Percentiles rank a stretch among this genome's conserved stretches.
phyloP scores from a whole-genome alignment of 2,329 filamentous ascomycete species.

The Fusarium metavorans region DNA sequence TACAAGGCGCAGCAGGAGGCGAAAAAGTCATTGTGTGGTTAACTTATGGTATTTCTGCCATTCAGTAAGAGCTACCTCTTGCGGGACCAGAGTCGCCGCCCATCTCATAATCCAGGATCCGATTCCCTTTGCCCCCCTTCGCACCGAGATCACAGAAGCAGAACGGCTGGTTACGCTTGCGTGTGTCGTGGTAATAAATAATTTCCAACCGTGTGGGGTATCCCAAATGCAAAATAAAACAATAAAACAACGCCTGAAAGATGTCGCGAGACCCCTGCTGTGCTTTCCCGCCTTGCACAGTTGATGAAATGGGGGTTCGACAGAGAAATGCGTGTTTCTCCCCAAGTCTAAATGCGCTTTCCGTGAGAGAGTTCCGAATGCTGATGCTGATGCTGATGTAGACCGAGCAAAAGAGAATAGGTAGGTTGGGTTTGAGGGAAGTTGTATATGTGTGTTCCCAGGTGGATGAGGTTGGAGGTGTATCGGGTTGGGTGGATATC shows the following conservation, averaged over 20 bases:
- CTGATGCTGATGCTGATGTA: conserved; percentile 26
- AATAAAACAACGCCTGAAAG: conserved; percentile 37
- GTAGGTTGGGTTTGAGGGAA: conserved; percentile 18
- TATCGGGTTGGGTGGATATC: conserved; percentile 9
- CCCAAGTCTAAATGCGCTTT: conserved; percentile 41
- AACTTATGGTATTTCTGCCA: conserved; percentile 54
- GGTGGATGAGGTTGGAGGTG: conserved; percentile 1
- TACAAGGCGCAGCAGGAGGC: not conserved
- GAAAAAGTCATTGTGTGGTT: conserved; percentile 8
- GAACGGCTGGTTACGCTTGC: conserved; percentile 1
- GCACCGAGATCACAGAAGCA: not conserved
- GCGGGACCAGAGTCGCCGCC: conserved; percentile 21
- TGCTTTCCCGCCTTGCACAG: not conserved
- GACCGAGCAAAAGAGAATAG: conserved; percentile 8
- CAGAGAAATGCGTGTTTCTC: conserved; percentile 10
- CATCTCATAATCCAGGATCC: conserved; percentile 13
- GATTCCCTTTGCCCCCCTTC: not conserved
- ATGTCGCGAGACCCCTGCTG: conserved; percentile 14
- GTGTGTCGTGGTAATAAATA: conserved; percentile 3
- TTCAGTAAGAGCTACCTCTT: conserved; percentile 48
- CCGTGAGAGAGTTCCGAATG: conserved; percentile 15
- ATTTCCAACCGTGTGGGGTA: conserved; percentile 39
- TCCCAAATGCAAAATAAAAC: conserved; percentile 37
- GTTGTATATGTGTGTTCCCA: conserved; percentile 21
- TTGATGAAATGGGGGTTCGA: not conserved